Base-by-base conservation (phyloP, 345 rosid genomes). In the Moricandia moricandioides region DNA sequence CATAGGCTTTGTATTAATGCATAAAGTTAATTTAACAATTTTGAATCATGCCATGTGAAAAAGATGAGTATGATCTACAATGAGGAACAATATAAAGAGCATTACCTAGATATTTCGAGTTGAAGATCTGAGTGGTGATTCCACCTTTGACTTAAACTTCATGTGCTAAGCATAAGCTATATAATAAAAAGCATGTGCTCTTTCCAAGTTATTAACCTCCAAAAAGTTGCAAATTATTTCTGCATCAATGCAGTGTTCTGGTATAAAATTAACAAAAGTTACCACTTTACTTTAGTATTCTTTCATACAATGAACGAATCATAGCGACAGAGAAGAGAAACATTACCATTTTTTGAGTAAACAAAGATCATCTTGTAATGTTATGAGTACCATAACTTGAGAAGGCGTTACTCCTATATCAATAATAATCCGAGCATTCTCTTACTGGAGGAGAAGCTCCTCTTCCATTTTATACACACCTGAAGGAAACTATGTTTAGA, bases 391-490 rank as follows among this genome's bases (percentile, higher is more conserved):
- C 97, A 91, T 43, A 94, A 94, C 16, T 81, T 67, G 27, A 97
- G 97, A 14, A 91, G n/a, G 34, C 97, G 91, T 71, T 91, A 97
- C 77, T 94, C 98, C 5, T 91, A 94, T 12, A 88, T 84, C 65
- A 91, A 85, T 17, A 91, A 55, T 27, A 94, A 72, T 97, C 98
- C 0, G 96, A 91, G 83, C 73, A 82, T 55, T 91, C 97, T 16
- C 97, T 97, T 14, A 90, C 91, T 0, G 88, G 82, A 4, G 96
- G 95, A 73, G 89, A 94, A 57, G 91, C 83, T 94, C 96, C 57
- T 91, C 97, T 57, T 90, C 97, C 96, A 94, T 80, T 90, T 94
- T 13, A 91, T 91, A n/a, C n/a, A 60, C 96, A 91, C 81, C 98
- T 8, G n/a, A 6, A 29, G 16, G 30, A 58, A 30, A 40, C 74